Evolutionary conservation across 2,329 filamentous ascomycete genomes (phyloP).

Genomic region (Rhexocercosporidium sp.): DNA sequence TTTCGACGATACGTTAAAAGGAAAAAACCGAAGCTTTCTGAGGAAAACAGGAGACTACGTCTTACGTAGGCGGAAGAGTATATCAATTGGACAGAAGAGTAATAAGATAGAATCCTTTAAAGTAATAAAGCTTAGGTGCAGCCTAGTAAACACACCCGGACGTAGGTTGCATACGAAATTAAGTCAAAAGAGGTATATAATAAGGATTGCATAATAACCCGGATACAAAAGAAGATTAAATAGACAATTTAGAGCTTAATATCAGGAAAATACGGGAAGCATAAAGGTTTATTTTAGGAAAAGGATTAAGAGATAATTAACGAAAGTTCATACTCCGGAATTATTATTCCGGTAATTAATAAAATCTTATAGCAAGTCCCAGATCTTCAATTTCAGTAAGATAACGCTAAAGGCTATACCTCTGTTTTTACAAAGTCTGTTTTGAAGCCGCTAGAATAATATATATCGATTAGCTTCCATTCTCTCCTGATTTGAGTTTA

Average conservation of each 20-base stretch:
- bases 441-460: constrained; percentile 12
- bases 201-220: constrained; percentile 20
- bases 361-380: constrained; percentile 19
- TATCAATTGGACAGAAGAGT: constrained; percentile 15
- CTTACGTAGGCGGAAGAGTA: constrained; percentile 23
- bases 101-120: constrained; percentile 21
- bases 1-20: constrained; percentile 11
- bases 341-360: constrained; percentile 22
- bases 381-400: constrained; percentile 23
- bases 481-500: constrained; percentile 29
- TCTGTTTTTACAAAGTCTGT: constrained; percentile 22
- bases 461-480: constrained; percentile 25
- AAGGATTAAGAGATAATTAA: too few relatives aligned
- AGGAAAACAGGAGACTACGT: constrained; percentile 12
- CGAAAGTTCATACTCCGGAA: constrained; percentile 18
- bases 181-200: neutral
- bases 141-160: constrained; percentile 16
- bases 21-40: constrained; percentile 18
- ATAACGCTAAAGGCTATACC: constrained; percentile 23
- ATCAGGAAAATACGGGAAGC: constrained; percentile 14
- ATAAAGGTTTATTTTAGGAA: constrained; percentile 24
- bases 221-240: constrained; percentile 27
- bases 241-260: constrained; percentile 29
- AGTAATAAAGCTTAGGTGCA: constrained; percentile 22
- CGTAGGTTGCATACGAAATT: constrained; percentile 4